Evolutionary conservation across 768 basidiomycete species (phyloP), one percentile per base, ranked within the genome.

Genomic region (Favolaschia claudopus): DNA sequence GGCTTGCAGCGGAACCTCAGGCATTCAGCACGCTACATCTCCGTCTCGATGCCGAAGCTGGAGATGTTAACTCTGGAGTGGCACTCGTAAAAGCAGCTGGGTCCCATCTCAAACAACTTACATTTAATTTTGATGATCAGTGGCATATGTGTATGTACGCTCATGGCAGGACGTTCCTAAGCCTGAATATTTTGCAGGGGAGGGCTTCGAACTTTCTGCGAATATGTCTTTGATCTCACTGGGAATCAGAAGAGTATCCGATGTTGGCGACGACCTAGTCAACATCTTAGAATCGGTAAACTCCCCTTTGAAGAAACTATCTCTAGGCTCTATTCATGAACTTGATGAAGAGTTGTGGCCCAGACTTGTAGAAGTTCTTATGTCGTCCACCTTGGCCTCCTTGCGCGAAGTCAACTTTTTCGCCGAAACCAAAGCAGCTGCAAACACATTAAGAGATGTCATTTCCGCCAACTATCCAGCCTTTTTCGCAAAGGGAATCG

Each of bases 21-120:
- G n/a, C 19, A 27, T 48, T 64, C 32, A 46, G n/a, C 13, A 48
- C 57, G 1, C 38, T 64, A 10, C 12, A 56, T 28, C 62, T 64
- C 25, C 37, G 45, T 17, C 53, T 64, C 20, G 47, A 36, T 24
- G 62, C 57, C 6, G 58, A 60, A 48, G 62, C 49, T 13, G 58
- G 62, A 17, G 58, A 60, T 24, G 50, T 60, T 14, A 47, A 45
- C 19, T 57, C 48, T 3, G 62, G 58, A 20, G 62, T 64, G 12
- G 47, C 43, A 10, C 62, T 64, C 54, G 36, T 64, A 22, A 19
- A 24, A 19, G 57, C 62, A 10, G 49, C 58, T 1, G 38, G 44
- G 10, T 9, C 19, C 7, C 39, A 46, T 37, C 58, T 64, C 14
- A 28, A 34, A 36, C 39, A 48, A n/a, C 54, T 64, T 13, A 54